Evolutionary conservation across 2,329 filamentous ascomycete genomes (phyloP).

Genomic region (Furcasterigmium furcatum): DNA sequence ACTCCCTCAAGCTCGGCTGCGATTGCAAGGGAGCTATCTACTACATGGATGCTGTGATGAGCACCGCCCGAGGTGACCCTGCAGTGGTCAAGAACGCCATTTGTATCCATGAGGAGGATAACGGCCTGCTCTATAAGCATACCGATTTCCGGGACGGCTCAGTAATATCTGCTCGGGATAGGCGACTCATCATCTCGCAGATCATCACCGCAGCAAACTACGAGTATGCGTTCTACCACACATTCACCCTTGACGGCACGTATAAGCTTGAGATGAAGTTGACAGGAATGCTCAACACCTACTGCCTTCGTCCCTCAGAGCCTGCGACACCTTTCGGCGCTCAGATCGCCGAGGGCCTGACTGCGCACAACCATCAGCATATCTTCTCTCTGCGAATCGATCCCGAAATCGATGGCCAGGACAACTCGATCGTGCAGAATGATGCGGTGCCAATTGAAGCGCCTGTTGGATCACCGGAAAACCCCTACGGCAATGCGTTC

Average conservation of each 20-base stretch:
- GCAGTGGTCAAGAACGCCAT: slow-evolving; percentile 79
- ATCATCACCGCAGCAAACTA: slow-evolving; percentile 77
- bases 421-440: slow-evolving; percentile 65
- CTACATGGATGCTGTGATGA: slow-evolving; percentile 41
- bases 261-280: slow-evolving; percentile 58
- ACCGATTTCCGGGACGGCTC: slow-evolving; percentile 74
- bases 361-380: slow-evolving; percentile 56
- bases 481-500: slow-evolving; percentile 74
- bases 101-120: slow-evolving; percentile 74
- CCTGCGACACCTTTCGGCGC: too few species aligned
- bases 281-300: slow-evolving; percentile 41
- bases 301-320: slow-evolving; percentile 36
- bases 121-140: slow-evolving; percentile 72
- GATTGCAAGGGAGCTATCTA: slow-evolving; percentile 74
- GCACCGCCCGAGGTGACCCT: too few species aligned
- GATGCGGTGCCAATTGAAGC: slow-evolving; percentile 61
- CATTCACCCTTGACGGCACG: slow-evolving; percentile 55
- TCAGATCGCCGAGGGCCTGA: too few species aligned
- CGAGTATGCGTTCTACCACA: slow-evolving; percentile 57
- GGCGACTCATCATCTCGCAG: slow-evolving; percentile 69
- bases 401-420: slow-evolving; percentile 38
- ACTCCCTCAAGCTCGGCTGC: slow-evolving; percentile 58
- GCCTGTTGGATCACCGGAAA: slow-evolving; percentile 63
- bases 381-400: slow-evolving; percentile 51
- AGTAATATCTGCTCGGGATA: slow-evolving; percentile 64